These are phyloP conservation scores for Cryptosporidium bovis DNA, from an alignment of 169 alveolate species.

Conservation along the genomic window DNA sequence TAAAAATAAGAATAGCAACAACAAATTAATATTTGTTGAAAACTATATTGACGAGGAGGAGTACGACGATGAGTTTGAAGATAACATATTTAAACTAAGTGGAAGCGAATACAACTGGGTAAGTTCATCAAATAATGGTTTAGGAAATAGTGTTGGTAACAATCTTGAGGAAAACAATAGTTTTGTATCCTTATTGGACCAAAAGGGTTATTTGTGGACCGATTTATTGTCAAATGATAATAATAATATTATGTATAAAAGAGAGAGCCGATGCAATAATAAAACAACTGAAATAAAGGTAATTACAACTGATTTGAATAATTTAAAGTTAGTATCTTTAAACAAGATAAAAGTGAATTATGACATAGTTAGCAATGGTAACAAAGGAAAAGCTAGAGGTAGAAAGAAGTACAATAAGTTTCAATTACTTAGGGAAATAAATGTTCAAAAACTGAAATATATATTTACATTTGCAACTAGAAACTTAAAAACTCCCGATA, in stretches of 20 bases:
- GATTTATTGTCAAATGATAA: conserved; percentile 4
- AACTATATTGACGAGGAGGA: conserved; percentile 16
- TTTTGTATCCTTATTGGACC: not conserved
- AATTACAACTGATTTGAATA: conserved; percentile 2
- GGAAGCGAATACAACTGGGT: no score
- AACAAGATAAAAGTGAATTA: no score
- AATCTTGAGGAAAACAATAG: not conserved
- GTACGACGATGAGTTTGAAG: conserved; percentile 43
- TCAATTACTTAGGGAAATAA: conserved; percentile 24
- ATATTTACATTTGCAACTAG: conserved; percentile 55
- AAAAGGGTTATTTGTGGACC: conserved; percentile 29
- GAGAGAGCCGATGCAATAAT: not conserved
- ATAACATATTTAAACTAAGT: conserved; percentile 1
- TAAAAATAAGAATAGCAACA: no score
- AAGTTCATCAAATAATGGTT: not conserved
- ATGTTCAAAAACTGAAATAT: conserved; percentile 40
- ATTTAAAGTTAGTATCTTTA: conserved; percentile 1
- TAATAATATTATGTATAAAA: not conserved
- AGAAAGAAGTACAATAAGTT: not conserved
- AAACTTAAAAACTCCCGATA: conserved; percentile 53
- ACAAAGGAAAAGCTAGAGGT: not conserved
- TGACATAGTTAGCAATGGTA: not conserved
- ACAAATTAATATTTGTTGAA: no score
- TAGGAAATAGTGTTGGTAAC: not conserved
- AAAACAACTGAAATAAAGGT: conserved; percentile 20